Evolutionary conservation across 805 yeast genomes (phyloP).

Genomic region (Danielia oregonensis): DNA sequence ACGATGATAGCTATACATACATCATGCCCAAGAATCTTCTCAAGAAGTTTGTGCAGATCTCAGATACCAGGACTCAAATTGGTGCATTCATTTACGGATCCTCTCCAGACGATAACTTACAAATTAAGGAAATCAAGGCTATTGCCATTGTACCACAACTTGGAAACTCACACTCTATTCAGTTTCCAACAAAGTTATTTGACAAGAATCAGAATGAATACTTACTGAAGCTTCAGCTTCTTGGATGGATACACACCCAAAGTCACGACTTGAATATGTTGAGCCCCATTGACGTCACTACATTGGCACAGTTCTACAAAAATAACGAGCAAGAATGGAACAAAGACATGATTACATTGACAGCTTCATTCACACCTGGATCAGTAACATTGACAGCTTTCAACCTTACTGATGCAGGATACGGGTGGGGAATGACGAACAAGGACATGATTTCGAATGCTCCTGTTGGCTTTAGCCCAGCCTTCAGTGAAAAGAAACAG

Average conservation of each 20-base stretch:
- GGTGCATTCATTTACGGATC: constrained; percentile 79
- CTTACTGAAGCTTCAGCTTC: constrained; percentile 55
- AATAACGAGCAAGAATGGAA: constrained; percentile 36
- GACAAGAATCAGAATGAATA: constrained; percentile 31
- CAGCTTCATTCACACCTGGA: constrained; percentile 77
- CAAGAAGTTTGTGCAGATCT: constrained; percentile 69
- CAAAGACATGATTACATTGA: constrained; percentile 48
- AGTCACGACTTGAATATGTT: constrained; percentile 59
- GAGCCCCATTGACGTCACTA: constrained; percentile 67
- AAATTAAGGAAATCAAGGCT: constrained; percentile 72
- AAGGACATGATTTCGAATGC: constrained; percentile 49
- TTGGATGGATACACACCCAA: constrained; percentile 96
- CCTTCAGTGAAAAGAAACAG: constrained; percentile 61
- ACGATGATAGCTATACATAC: constrained; percentile 56
- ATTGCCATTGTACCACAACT: constrained; percentile 85
- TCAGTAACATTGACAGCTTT: constrained; percentile 73
- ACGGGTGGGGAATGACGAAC: constrained; percentile 71
- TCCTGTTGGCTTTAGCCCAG: constrained; percentile 65
- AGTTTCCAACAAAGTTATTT: constrained; percentile 51
- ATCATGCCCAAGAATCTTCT: constrained; percentile 81
- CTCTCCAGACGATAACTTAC: constrained; percentile 68
- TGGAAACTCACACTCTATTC: constrained; percentile 65
- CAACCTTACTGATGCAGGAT: constrained; percentile 59
- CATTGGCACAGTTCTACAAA: constrained; percentile 45
- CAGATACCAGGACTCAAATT: constrained; percentile 78